These are phyloP conservation scores for Fomitopsis palustris DNA, from an alignment of 1,284 basidiomycete species.

Conservation along the genomic window DNA sequence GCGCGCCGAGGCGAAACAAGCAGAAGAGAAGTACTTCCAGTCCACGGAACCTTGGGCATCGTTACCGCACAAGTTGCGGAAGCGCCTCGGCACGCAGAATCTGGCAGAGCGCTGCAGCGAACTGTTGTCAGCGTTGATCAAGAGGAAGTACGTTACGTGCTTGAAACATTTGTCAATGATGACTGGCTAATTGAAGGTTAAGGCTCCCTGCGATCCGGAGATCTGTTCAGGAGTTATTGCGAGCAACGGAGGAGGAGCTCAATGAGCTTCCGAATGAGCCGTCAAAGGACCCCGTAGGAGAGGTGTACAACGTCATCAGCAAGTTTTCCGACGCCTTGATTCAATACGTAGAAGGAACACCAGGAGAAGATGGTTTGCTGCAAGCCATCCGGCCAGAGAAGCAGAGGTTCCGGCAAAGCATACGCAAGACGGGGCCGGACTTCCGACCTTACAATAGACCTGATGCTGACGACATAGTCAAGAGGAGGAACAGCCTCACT, in stretches of 20 bases:
- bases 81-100: slow-evolving; percentile 50
- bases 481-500: background rate
- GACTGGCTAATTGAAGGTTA: background rate
- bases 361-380: slow-evolving; percentile 45
- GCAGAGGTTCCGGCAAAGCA: slow-evolving; percentile 40
- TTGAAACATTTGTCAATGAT: background rate
- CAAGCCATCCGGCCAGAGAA: slow-evolving; percentile 52
- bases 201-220: slow-evolving; percentile 64
- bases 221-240: slow-evolving; percentile 43
- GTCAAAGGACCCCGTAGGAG: slow-evolving; percentile 50
- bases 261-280: slow-evolving; percentile 46
- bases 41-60: slow-evolving; percentile 52
- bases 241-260: slow-evolving; percentile 35
- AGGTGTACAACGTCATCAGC: slow-evolving; percentile 47
- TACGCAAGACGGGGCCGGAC: slow-evolving; percentile 50
- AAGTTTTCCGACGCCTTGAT: slow-evolving; percentile 44
- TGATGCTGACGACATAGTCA: slow-evolving; percentile 8
- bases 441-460: slow-evolving; percentile 33
- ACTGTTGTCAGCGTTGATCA: slow-evolving; percentile 34
- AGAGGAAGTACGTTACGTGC: slow-evolving; percentile 32
- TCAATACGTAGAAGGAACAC: slow-evolving; percentile 47
- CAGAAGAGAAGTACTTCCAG: slow-evolving; percentile 70
- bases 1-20: slow-evolving; percentile 53
- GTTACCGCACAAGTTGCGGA: slow-evolving; percentile 45
- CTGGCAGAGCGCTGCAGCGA: slow-evolving; percentile 40